phyloP scores from a whole-genome alignment of 2,329 filamentous ascomycete species.

The Clonostachys byssicola region DNA sequence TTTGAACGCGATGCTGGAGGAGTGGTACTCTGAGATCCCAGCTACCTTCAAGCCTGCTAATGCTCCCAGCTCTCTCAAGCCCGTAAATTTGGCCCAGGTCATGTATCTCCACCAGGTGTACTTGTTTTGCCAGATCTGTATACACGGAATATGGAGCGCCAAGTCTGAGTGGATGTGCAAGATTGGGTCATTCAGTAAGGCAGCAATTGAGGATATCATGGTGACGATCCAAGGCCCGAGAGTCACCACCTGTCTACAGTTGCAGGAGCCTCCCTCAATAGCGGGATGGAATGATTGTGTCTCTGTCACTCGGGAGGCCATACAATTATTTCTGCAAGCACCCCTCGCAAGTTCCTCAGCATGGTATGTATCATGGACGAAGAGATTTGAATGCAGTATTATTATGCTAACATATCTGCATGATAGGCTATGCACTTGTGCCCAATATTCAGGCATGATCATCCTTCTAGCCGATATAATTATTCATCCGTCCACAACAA shows the following conservation, averaged over 20 bases:
- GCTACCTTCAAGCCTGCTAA: slow-evolving; percentile 23
- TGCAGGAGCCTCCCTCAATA: background rate
- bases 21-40: slow-evolving; percentile 28
- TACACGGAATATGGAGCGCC: slow-evolving; percentile 30
- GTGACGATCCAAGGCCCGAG: background rate
- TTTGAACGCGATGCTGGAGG: slow-evolving; percentile 24
- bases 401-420: no score
- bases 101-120: slow-evolving; percentile 29
- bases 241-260: background rate
- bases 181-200: slow-evolving; percentile 18
- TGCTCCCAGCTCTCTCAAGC: slow-evolving; percentile 8
- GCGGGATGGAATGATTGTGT: background rate
- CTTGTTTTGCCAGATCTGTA: slow-evolving; percentile 23
- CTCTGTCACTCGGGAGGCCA: background rate
- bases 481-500: no score
- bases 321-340: background rate
- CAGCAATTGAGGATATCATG: slow-evolving; percentile 12
- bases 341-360: no score
- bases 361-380: no score
- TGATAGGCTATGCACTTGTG: no score
- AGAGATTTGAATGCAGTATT: no score
- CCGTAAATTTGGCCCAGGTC: slow-evolving; percentile 12
- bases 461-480: no score
- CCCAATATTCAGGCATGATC: no score
- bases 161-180: slow-evolving; percentile 27